A percentile compares a stretch with the other conserved stretches of the same genome.
phyloP scores from a whole-genome alignment of 495 filamentous ascomycete species.

The Pseudotulostoma volvatum region DNA sequence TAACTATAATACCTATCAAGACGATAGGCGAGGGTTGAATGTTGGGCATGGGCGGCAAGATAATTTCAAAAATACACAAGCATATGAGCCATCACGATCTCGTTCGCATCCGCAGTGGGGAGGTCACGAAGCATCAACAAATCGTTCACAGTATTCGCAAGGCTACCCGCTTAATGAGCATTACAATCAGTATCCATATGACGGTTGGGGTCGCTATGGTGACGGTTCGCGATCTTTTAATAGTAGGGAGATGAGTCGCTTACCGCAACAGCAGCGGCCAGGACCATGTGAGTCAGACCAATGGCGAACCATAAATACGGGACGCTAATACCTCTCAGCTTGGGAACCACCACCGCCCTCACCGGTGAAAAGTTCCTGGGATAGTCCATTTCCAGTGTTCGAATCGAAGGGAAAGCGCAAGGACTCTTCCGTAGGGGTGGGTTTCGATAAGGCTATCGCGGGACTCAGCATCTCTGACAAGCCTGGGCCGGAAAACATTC shows the following conservation, averaged over 20 bases:
- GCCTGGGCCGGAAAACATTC: slow-evolving; percentile 7
- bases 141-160: slow-evolving; percentile 32
- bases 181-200: slow-evolving; percentile 4
- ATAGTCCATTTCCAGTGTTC: slow-evolving; percentile 54
- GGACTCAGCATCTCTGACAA: slow-evolving; percentile 8
- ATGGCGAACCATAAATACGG: background rate
- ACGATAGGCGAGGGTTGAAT: slow-evolving; percentile 26
- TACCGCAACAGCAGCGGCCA: slow-evolving; percentile 8
- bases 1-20: slow-evolving; percentile 21
- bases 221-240: background rate
- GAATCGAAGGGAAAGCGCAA: slow-evolving; percentile 17
- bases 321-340: slow-evolving; percentile 5
- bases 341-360: slow-evolving; percentile 20
- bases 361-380: slow-evolving; percentile 38
- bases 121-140: slow-evolving; percentile 14
- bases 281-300: slow-evolving; percentile 19
- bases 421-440: slow-evolving; percentile 4
- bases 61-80: slow-evolving; percentile 29
- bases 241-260: background rate
- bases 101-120: slow-evolving; percentile 18
- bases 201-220: no score
- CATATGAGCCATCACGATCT: slow-evolving; percentile 25
- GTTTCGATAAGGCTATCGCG: slow-evolving; percentile 2
- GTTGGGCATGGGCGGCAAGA: slow-evolving; percentile 36
- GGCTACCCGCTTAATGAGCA: slow-evolving; percentile 31